phyloP scores from a whole-genome alignment of 1,139 yeast species.

The Saccharomyces hybrid region DNA sequence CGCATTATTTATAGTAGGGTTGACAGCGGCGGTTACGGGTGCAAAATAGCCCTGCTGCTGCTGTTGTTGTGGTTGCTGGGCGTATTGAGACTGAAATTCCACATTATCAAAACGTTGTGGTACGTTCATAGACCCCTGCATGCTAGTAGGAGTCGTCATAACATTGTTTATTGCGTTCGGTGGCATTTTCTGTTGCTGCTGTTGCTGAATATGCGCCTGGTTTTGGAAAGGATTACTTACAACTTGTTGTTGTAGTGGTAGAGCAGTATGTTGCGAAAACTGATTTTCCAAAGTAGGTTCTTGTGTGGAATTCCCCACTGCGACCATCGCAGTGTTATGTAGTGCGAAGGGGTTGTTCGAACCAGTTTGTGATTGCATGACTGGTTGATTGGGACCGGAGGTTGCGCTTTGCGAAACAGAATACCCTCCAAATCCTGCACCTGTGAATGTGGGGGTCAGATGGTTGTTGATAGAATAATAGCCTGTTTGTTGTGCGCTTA shows the following conservation, averaged over 20 bases:
- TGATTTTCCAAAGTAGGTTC: conserved; percentile 20
- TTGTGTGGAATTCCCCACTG: conserved; percentile 2
- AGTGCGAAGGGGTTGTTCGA: conserved; percentile 25
- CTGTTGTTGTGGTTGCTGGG: conserved; percentile 5
- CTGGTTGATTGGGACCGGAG: neutral
- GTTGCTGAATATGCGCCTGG: conserved; percentile 20
- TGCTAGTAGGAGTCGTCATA: conserved; percentile 37
- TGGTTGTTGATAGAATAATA: conserved; percentile 13
- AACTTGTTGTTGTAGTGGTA: conserved; percentile 7
- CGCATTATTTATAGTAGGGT: conserved; percentile 1
- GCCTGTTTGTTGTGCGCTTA: conserved; percentile 5
- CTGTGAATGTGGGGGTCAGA: conserved; percentile 39
- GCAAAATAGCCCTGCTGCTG: neutral
- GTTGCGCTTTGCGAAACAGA: neutral
- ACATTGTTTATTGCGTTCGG: conserved; percentile 45
- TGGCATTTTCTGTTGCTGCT: conserved; percentile 32
- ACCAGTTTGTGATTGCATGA: conserved; percentile 12
- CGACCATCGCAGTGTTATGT: conserved; percentile 11
- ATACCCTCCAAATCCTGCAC: conserved; percentile 54
- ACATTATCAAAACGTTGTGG: conserved; percentile 16
- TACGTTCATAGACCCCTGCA: conserved; percentile 7
- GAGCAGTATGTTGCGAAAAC: conserved; percentile 15
- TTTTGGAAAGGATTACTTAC: conserved; percentile 40
- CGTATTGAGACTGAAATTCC: conserved; percentile 5
- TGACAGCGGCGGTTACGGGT: conserved; percentile 2